These are phyloP conservation scores for Physcomitrium patens DNA, from an alignment of 225 moss, liverwort and hornwort species.

Conservation along the genomic window DNA sequence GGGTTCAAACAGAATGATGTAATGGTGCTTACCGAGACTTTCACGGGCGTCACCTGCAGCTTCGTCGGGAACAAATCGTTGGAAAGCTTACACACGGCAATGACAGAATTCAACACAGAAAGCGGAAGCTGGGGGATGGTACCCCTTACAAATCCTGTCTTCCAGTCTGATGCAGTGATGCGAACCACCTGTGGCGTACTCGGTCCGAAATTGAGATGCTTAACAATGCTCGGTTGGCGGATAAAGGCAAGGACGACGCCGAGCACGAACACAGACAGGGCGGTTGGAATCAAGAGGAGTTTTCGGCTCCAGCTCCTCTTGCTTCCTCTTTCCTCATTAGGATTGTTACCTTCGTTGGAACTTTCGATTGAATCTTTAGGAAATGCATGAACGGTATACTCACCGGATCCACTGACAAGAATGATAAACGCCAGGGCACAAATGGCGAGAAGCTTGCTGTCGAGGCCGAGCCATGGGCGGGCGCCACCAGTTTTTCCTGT, in stretches of 20 bases:
- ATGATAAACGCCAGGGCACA: conserved; percentile 60
- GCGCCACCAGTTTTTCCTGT: conserved; percentile 39
- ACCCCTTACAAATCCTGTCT: conserved; percentile 69
- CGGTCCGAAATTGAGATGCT: conserved; percentile 62
- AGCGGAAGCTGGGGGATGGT: conserved; percentile 84
- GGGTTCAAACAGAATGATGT: not conserved
- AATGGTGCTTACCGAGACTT: conserved; percentile 50
- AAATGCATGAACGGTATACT: conserved; percentile 36
- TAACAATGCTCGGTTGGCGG: conserved; percentile 54
- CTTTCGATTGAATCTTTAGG: conserved; percentile 33
- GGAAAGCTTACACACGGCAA: conserved; percentile 81
- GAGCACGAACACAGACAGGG: conserved; percentile 63
- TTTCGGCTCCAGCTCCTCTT: conserved; percentile 29
- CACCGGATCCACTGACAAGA: conserved; percentile 71
- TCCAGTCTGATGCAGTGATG: conserved; percentile 76
- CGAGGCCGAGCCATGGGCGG: conserved; percentile 72
- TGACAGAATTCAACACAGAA: conserved; percentile 79
- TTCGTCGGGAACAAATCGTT: conserved; percentile 80
- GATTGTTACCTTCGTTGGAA: not conserved
- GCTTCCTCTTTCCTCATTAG: not conserved
- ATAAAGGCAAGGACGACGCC: conserved; percentile 72
- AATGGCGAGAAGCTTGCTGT: conserved; percentile 67
- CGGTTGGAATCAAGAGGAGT: conserved; percentile 65
- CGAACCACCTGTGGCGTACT: conserved; percentile 48
- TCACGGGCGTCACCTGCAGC: conserved; percentile 53